Conservation (phyloP, 306 rosid genomes). For the Begonia loranthoides region DNA sequence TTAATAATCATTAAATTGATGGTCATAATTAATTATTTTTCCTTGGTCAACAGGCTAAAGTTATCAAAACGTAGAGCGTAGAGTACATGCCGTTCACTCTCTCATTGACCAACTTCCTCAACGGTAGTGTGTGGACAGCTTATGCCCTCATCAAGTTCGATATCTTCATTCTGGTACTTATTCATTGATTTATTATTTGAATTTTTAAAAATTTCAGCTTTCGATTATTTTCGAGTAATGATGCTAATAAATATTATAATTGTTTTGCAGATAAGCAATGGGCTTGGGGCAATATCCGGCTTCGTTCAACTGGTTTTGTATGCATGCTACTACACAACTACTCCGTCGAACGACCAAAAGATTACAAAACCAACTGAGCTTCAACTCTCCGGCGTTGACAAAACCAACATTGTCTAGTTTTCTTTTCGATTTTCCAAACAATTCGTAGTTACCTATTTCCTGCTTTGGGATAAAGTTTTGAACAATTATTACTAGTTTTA, state of each 20-base stretch:
- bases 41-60: constrained; percentile 19
- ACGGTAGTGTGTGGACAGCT: constrained; percentile 62
- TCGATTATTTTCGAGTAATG: too few species aligned
- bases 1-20: too few species aligned
- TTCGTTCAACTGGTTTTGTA: constrained; percentile 34
- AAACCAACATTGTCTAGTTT: too few species aligned
- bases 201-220: too few species aligned
- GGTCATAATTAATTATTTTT: background rate
- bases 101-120: constrained; percentile 47
- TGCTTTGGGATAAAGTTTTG: too few species aligned
- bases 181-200: background rate
- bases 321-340: constrained; percentile 18
- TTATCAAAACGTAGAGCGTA: constrained; percentile 52
- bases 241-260: background rate
- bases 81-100: constrained; percentile 69
- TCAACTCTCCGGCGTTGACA: constrained; percentile 17
- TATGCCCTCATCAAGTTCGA: constrained; percentile 64
- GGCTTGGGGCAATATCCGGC: constrained; percentile 54
- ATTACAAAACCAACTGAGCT: constrained; percentile 15
- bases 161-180: constrained; percentile 34
- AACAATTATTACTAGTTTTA: too few species aligned
- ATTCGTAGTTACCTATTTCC: background rate
- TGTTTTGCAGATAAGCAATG: constrained; percentile 42
- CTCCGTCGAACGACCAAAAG: background rate
- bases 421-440: too few species aligned